Evolutionary conservation across 2,329 filamentous ascomycete genomes (phyloP).

Genomic region (Tolypocladium pustulatum): DNA sequence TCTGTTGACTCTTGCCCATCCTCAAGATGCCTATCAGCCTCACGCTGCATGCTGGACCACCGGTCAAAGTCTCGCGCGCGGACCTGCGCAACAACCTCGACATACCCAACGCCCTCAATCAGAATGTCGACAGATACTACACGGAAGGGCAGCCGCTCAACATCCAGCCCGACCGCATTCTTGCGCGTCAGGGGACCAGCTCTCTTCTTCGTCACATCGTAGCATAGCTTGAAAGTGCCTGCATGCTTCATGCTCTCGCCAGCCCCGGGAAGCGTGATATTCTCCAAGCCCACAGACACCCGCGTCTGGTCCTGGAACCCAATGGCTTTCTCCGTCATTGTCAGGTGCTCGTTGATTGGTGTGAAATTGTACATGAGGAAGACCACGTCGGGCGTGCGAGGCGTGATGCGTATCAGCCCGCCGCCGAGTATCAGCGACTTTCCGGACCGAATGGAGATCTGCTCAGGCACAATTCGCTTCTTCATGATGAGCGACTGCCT

Average conservation of each 20-base stretch:
- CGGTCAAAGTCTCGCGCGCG: slow-evolving; percentile 39
- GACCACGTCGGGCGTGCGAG: slow-evolving; percentile 46
- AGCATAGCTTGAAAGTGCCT: slow-evolving; percentile 62
- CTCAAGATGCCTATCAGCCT: slow-evolving; percentile 9
- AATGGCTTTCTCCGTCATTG: slow-evolving; percentile 68
- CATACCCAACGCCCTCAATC: slow-evolving; percentile 87
- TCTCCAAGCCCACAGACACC: slow-evolving; percentile 44
- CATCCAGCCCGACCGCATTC: slow-evolving; percentile 50
- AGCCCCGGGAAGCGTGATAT: slow-evolving; percentile 50
- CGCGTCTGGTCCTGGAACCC: slow-evolving; percentile 57
- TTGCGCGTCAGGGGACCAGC: slow-evolving; percentile 61
- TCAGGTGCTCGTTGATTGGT: slow-evolving; percentile 65
- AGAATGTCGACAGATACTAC: slow-evolving; percentile 76
- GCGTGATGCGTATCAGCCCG: slow-evolving; percentile 80
- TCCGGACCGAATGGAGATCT: slow-evolving; percentile 60
- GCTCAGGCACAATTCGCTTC: slow-evolving; percentile 60
- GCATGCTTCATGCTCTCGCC: slow-evolving; percentile 55
- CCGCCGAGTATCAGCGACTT: slow-evolving; percentile 71
- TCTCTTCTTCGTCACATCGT: slow-evolving; percentile 75
- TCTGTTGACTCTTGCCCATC: slow-evolving; percentile 4
- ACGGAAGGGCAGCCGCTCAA: slow-evolving; percentile 65
- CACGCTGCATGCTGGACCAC: slow-evolving; percentile 7
- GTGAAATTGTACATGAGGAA: slow-evolving; percentile 84
- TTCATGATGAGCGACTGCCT: slow-evolving; percentile 68
- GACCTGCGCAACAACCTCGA: slow-evolving; percentile 78